Evolutionary conservation across 2,329 filamentous ascomycete genomes (phyloP), one percentile per base, ranked within the genome.

Genomic region (Cladosporium sphaerospermum): DNA sequence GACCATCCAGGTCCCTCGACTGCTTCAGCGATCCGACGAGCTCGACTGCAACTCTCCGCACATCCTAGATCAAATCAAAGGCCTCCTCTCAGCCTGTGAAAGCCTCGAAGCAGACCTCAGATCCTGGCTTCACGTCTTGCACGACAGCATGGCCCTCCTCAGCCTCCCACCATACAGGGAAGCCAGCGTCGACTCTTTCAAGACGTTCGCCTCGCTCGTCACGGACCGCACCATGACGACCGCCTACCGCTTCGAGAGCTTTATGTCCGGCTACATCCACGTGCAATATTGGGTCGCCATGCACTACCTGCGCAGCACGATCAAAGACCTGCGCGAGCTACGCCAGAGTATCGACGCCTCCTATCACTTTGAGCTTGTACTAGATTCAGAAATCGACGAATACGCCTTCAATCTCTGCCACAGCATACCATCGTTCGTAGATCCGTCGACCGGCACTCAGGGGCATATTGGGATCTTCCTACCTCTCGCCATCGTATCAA

Each of bases 241-340:
- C 19, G 62, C 58, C 8, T 65, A 57, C 54, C 53, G 52, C 13
- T 68, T 68, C 50, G 51, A 56, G 1, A 59, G 54, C 40, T 68
- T 68, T 54, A 55, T 62, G 39, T 54, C 60, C 19, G 62, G 57
- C 9, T 68, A 67, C 37, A 48, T 68, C 13, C 48, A 61, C 19
- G 60, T 55, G n/a, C 56, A 63, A 14, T 67, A 66, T 51, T 67
- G 65, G 65, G 56, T 63, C 11, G 57, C 58, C 10, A 61, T 66
- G 58, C 61, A 64, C 51, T 61, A 59, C 47, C 52, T 68, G 11
- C 61, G 64, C 18, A 57, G 50, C 13, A 58, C 54, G 4, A 56
- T 62, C 14, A 53, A 53, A 18, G 43, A 46, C 9, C 37, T 53
- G 1, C 51, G 51, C 2, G 51, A 53, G 18, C 43, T 46, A 2